A percentile compares a stretch with the other conserved stretches of the same genome.
These are phyloP conservation scores for Suillus spraguei DNA, from an alignment of 768 basidiomycete species.

Conservation along the genomic window DNA sequence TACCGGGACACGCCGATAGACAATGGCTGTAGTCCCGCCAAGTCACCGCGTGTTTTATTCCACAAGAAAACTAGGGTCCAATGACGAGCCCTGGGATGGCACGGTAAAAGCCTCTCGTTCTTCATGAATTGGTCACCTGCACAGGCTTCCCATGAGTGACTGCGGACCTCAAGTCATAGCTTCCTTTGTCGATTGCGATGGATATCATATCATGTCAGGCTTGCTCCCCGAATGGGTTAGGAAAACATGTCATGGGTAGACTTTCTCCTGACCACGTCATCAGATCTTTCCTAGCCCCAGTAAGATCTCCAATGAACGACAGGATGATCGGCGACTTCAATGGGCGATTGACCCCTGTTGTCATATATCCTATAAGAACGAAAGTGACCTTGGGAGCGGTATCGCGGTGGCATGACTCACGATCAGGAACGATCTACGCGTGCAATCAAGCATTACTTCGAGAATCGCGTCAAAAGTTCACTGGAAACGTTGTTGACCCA, in stretches of 20 bases:
- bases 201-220: constrained; percentile 46
- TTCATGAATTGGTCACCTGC: constrained; percentile 32
- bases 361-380: constrained; percentile 51
- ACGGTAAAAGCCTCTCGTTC: constrained; percentile 22
- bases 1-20: constrained; percentile 29
- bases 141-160: constrained; percentile 35
- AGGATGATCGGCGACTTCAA: constrained; percentile 49
- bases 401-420: constrained; percentile 51
- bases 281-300: constrained; percentile 44
- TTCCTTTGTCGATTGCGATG: constrained; percentile 31
- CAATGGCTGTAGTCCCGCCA: constrained; percentile 22
- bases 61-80: constrained; percentile 32
- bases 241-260: constrained; percentile 41
- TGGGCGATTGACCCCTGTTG: constrained; percentile 27
- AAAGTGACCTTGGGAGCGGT: constrained; percentile 48
- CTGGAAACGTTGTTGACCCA: constrained; percentile 24
- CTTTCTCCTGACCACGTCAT: constrained; percentile 41
- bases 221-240: constrained; percentile 37
- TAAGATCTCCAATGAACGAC: constrained; percentile 35
- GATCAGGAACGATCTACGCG: constrained; percentile 31
- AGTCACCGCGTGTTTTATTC: constrained; percentile 36
- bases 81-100: constrained; percentile 38
- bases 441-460: constrained; percentile 36
- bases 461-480: constrained; percentile 36
- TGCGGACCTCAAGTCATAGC: constrained; percentile 37